Conservation (phyloP, 2,329 filamentous ascomycete species). For the Fusarium avenaceum region DNA sequence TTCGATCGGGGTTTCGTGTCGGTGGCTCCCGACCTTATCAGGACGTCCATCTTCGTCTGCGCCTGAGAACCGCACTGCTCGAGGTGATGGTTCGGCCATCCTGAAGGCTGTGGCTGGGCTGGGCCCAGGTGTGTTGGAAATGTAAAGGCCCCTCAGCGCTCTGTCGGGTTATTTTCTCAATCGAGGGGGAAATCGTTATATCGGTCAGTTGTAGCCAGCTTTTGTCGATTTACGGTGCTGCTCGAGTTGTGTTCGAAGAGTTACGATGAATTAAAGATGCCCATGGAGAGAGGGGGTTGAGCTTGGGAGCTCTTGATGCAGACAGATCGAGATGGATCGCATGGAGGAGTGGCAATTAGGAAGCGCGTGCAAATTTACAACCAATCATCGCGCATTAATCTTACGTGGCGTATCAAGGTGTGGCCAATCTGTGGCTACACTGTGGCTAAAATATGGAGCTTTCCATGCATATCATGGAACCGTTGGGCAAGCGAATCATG, state of each 20-base stretch:
- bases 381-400: slow-evolving; percentile 23
- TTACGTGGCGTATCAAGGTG: slow-evolving; percentile 30
- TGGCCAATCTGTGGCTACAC: slow-evolving; percentile 28
- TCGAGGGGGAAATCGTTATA: slow-evolving; percentile 11
- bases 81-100: slow-evolving; percentile 65
- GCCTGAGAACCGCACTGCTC: slow-evolving; percentile 69
- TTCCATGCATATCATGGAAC: slow-evolving; percentile 12
- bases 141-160: slow-evolving; percentile 42
- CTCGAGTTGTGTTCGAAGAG: slow-evolving; percentile 32
- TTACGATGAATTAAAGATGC: slow-evolving; percentile 45
- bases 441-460: slow-evolving; percentile 12
- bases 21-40: slow-evolving; percentile 59
- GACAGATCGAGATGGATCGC: slow-evolving; percentile 48
- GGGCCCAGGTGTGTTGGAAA: slow-evolving; percentile 36
- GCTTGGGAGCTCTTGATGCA: slow-evolving; percentile 47
- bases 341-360: slow-evolving; percentile 44
- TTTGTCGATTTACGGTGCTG: slow-evolving; percentile 14
- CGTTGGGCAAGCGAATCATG: neutral
- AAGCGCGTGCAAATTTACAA: slow-evolving; percentile 44
- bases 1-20: slow-evolving; percentile 49
- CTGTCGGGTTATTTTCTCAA: slow-evolving; percentile 29
- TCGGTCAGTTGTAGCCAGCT: slow-evolving; percentile 10
- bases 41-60: slow-evolving; percentile 59
- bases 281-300: slow-evolving; percentile 43
- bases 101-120: slow-evolving; percentile 34